Percentiles rank a stretch among this genome's conserved stretches.
Evolutionary conservation across 352 stramenopile genomes (phyloP).

Genomic region (Aphanomyces euteiches): DNA sequence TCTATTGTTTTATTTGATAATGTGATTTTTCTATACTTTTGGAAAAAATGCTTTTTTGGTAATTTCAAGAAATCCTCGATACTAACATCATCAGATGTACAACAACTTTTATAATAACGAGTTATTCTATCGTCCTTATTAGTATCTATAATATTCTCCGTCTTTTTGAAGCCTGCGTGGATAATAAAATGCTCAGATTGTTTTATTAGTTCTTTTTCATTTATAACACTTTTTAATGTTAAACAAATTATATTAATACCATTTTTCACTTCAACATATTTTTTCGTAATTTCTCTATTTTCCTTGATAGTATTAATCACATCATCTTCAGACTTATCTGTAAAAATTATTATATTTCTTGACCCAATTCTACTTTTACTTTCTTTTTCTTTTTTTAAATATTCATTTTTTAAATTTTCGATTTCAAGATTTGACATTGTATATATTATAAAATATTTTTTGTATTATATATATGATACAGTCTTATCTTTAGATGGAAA

Average conservation of each 20-base stretch:
- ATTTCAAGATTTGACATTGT: not conserved
- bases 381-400: slow-evolving; percentile 1
- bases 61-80: slow-evolving; percentile 1
- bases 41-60: not conserved
- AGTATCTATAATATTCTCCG: slow-evolving; percentile 4
- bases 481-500: slow-evolving; percentile 3
- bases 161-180: not conserved
- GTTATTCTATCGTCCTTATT: slow-evolving; percentile 5
- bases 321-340: slow-evolving; percentile 12
- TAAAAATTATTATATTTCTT: slow-evolving; percentile 1
- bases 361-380: not conserved
- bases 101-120: not conserved
- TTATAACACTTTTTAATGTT: slow-evolving; percentile 6
- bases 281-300: slow-evolving; percentile 10
- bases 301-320: not conserved
- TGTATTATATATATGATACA: slow-evolving; percentile 5
- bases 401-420: slow-evolving; percentile 13
- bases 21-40: not conserved
- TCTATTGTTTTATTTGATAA: slow-evolving; percentile 10
- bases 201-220: slow-evolving; percentile 1
- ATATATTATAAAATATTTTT: slow-evolving; percentile 16
- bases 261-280: slow-evolving; percentile 1
- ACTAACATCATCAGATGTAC: not conserved
- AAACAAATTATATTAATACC: slow-evolving; percentile 10
- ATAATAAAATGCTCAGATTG: not conserved